Base-by-base conservation (phyloP, 495 filamentous ascomycete genomes). In the Penicillium bovifimosum region DNA sequence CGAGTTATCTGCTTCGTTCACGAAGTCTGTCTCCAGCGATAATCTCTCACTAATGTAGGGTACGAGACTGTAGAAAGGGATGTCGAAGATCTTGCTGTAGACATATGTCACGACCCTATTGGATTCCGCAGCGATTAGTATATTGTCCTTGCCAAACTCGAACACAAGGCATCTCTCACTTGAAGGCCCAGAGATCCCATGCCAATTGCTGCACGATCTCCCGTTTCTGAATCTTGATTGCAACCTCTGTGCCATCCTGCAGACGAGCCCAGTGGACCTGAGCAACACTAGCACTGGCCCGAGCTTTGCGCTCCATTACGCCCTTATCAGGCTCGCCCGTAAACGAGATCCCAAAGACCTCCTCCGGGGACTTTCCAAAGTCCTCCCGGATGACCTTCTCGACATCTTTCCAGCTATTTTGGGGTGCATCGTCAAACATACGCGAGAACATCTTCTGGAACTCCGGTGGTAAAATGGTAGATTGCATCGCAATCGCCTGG, bases 401-500 rank as follows among this genome's bases (percentile, higher is more conserved):
- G 3, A 95, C 86, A n/a, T 90, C 86, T 62, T 77, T 77, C 90
- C 88, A 96, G n/a, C 74, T 73, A 64, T 96, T 95, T 77, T 96
- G 91, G 20, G 91, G 90, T 45, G 93, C 95, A 75, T 98, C 93
- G 60, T 96, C 93, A 67, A 98, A 98, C 89, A 98, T 96, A 52
- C 84, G 80, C 32, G 86, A 76, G 63, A 98, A 98, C 89, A 96
- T 96, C 53, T 81, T 80, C 76, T 95, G 90, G 62, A 96, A 96
- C 66, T 96, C 89, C 6, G 90, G 87, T 10, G 93, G 93, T 44
- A 98, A 67, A 35, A 96, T 83, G 2, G 91, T 92, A 46, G 86
- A 90, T 75, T 98, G 93, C 93, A 96, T 98, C 18, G 92, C 93
- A 50, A 98, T 91, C 6, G 93, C 93, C 76, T 98, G 93, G 2